Evolutionary conservation across 2,329 filamentous ascomycete genomes (phyloP).

Genomic region (Gnomoniopsis sp.): DNA sequence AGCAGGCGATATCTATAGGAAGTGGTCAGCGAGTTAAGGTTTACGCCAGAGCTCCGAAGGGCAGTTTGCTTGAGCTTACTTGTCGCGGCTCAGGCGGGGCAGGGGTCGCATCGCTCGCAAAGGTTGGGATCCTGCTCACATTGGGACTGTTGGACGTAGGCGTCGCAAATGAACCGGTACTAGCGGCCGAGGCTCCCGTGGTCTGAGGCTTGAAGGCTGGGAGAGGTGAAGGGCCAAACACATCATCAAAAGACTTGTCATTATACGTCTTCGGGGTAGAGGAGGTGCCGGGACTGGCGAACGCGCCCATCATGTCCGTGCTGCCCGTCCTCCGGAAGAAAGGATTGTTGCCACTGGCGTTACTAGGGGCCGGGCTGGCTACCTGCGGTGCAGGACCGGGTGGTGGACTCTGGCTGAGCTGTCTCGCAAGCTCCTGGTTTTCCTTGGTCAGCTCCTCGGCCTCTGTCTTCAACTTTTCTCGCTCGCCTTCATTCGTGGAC

Average conservation of each 20-base stretch:
- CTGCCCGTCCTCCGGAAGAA: conserved; percentile 78
- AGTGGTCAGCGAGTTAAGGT: conserved; percentile 37
- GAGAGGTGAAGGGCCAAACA: conserved; percentile 68
- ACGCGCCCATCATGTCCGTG: conserved; percentile 56
- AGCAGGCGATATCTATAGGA: conserved; percentile 20
- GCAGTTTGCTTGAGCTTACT: conserved; percentile 72
- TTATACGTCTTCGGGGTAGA: conserved; percentile 37
- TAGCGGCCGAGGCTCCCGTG: conserved; percentile 54
- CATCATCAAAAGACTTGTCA: conserved; percentile 76
- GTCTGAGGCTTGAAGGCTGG: conserved; percentile 57
- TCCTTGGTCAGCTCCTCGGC: conserved; percentile 65
- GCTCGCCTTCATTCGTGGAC: conserved; percentile 80
- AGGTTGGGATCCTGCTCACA: conserved; percentile 59
- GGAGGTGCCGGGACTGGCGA: conserved; percentile 41
- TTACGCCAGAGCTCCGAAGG: conserved; percentile 63
- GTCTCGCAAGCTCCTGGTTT: conserved; percentile 55
- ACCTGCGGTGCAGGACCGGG: conserved; percentile 44
- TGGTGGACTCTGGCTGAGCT: conserved; percentile 48
- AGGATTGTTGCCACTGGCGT: conserved; percentile 80
- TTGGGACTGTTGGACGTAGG: conserved; percentile 57
- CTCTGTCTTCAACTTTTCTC: conserved; percentile 82
- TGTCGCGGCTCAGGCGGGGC: conserved; percentile 72
- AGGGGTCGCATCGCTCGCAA: conserved; percentile 53
- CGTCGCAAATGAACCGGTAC: conserved; percentile 48
- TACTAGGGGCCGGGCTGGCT: conserved; percentile 66